A percentile compares a stretch with the other conserved stretches of the same genome.
These are phyloP conservation scores for Letharia columbiana DNA, from an alignment of 495 filamentous ascomycete species.

Conservation along the genomic window DNA sequence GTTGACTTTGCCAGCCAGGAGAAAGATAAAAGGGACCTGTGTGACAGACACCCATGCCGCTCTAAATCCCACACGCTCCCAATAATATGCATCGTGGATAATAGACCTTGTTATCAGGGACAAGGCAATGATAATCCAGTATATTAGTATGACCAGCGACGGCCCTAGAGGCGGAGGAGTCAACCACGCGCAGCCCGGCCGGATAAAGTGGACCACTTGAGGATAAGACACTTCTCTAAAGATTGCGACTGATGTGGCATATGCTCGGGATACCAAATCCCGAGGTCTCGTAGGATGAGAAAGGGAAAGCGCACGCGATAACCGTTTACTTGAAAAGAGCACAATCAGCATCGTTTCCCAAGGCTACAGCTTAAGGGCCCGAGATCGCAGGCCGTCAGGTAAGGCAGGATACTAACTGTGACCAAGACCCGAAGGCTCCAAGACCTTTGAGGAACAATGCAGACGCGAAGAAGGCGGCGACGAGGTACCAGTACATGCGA, in stretches of 20 bases:
- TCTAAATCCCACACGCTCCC: conserved; percentile 68
- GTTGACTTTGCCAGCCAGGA: conserved; percentile 72
- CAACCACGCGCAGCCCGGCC: conserved; percentile 37
- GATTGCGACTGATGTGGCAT: conserved; percentile 62
- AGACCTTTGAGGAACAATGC: conserved; percentile 39
- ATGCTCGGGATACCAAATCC: conserved; percentile 42
- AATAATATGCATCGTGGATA: conserved; percentile 27
- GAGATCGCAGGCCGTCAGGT: not conserved
- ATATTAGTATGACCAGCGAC: conserved; percentile 43
- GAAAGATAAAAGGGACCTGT: conserved; percentile 75
- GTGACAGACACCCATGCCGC: conserved; percentile 66
- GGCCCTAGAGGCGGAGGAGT: conserved; percentile 52
- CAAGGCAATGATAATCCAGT: conserved; percentile 50
- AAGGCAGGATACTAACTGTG: not conserved
- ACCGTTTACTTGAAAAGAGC: conserved; percentile 5
- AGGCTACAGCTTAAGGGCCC: not conserved
- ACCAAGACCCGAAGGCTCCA: not conserved
- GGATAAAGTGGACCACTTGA: conserved; percentile 43
- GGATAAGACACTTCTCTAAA: conserved; percentile 59
- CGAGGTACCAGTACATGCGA: conserved; percentile 51
- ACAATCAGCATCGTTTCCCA: not conserved
- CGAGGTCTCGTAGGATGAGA: conserved; percentile 48
- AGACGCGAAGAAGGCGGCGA: conserved; percentile 45
- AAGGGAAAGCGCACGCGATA: not conserved
- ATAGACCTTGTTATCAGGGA: conserved; percentile 28